Base-by-base conservation (phyloP, 345 rosid genomes). In the Brassica cretica region DNA sequence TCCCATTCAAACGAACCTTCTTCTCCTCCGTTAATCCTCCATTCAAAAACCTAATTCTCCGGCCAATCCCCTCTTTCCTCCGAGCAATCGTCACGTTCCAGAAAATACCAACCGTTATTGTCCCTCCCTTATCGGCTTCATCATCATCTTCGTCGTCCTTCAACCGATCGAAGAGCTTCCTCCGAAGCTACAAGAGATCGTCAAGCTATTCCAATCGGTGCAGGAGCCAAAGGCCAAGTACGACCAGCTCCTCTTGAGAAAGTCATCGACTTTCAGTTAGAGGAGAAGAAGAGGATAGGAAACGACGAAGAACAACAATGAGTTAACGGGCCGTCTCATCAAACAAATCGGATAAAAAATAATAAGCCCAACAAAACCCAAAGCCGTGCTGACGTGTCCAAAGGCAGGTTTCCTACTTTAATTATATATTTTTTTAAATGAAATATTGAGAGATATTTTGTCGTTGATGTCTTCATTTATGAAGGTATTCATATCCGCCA, bases 121-220 rank as follows among this genome's bases (percentile, higher is more conserved):
- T 76, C 1, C 29, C 73, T 1, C 33, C 80, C 0, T 14, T 53
- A 14, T 73, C 83, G 2, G 72, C 88, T 1, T 24, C 87, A 6
- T 24, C 87, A 1, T 24, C 25, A 24, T 81, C 46, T 71, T 94
- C 25, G 59, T 53, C 0, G 78, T 87, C 12, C 83, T 89, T 30
- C 95, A 94, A 82, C 88, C 97, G 64, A 32, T 89, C 21, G 90
- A 88, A 29, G 93, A 91, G 44, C 93, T 95, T 62, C 99, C 98
- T 59, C 91, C 96, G 12, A 88, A 84, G 83, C 97, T 95, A 53
- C 96, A 86, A 70, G 93, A 93, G 75, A 93, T 93, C 78, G 78
- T 93, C 80, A 83, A 80, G 67, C 90, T 89, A 5, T 95, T 95
- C 80, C 99, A 93, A 75, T 89, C 96, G 16, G 98, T 90, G 1